Evolutionary conservation across 164 flowering plant genomes (phyloP).

Genomic region (Kingdonia uniflora): DNA sequence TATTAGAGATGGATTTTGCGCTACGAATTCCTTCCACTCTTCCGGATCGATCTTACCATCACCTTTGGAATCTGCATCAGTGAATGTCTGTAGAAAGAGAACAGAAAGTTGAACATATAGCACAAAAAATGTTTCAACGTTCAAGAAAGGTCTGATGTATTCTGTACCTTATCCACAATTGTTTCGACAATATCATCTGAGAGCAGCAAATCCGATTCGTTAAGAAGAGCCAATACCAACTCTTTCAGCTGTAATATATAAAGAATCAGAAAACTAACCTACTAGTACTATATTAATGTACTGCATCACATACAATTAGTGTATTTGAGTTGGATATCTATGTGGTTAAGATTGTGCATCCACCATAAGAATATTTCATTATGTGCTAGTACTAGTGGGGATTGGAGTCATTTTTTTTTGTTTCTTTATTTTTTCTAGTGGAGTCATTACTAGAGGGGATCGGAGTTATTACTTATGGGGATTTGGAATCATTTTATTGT

Average conservation of each 20-base stretch:
- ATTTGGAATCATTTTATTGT: neutral
- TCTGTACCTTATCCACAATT: conserved; percentile 44
- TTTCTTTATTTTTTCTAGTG: neutral
- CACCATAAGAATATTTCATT: too few relatives aligned
- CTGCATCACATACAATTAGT: too few relatives aligned
- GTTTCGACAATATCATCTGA: conserved; percentile 52
- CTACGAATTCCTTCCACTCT: conserved; percentile 64
- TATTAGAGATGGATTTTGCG: conserved; percentile 45
- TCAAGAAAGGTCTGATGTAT: neutral
- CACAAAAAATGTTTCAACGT: neutral
- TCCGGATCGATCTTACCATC: conserved; percentile 66
- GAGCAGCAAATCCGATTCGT: conserved; percentile 55
- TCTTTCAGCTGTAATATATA: conserved; percentile 26
- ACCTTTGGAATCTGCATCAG: conserved; percentile 50
- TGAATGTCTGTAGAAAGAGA: conserved; percentile 28
- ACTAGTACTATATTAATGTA: too few relatives aligned
- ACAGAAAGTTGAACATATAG: neutral
- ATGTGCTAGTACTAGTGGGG: neutral
- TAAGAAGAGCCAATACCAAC: conserved; percentile 69
- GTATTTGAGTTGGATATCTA: too few relatives aligned
- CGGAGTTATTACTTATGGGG: neutral
- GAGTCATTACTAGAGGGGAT: neutral
- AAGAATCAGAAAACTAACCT: neutral
- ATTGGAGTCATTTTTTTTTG: neutral
- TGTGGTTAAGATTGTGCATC: too few relatives aligned